Evolutionary conservation across 2,329 filamentous ascomycete species (phyloP), one percentile per base, ranked within the genome.

Genomic region (Fusarium pininemorale): DNA sequence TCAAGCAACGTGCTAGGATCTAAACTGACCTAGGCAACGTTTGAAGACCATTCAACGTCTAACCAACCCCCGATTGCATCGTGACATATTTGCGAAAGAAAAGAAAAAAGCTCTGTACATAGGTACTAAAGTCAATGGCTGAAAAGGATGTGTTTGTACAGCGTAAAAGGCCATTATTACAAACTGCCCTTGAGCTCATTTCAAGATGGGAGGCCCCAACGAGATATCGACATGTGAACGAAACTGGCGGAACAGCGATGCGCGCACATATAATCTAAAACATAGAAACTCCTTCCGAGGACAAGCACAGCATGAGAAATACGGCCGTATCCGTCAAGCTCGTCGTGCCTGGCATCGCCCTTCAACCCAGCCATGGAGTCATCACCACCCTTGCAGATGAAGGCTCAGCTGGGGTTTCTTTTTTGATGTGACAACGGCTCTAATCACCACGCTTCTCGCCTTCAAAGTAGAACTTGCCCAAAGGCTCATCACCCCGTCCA

Each of bases 391-490:
- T 37, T 32, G 37, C 38, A 47, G 37, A 39, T 26, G 26, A 38
- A 41, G 30, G 30, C 44, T 38, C 59, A 15, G 18, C 42, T 37
- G 42, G 15, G 20, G 28, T 24, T 30, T 35, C 56, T 53, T 50
- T 47, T 60, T 54, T 42, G 10, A 47, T 28, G 32, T 35, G 26
- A 39, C 15, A 41, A 9, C 10, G 20, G 42, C 38, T 47, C 67
- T 57, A 74, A 24, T 74, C 71, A 16, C 76, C 73, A 41, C 74
- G 73, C 50, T 64, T 77, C 30, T 78, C 74, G 18, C 86, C 85
- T 78, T 92, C 90, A 75, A 91, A 91, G 72, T 89, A 90, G 75
- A 91, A 90, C 70, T 86, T 87, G 20, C 89, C 90, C 58, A 91
- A 75, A 16, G 85, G 79, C 53, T 87, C 85, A 10, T 82, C 85